Conservation (phyloP, 208 protist species). For the Vickermania spadyakhi region DNA sequence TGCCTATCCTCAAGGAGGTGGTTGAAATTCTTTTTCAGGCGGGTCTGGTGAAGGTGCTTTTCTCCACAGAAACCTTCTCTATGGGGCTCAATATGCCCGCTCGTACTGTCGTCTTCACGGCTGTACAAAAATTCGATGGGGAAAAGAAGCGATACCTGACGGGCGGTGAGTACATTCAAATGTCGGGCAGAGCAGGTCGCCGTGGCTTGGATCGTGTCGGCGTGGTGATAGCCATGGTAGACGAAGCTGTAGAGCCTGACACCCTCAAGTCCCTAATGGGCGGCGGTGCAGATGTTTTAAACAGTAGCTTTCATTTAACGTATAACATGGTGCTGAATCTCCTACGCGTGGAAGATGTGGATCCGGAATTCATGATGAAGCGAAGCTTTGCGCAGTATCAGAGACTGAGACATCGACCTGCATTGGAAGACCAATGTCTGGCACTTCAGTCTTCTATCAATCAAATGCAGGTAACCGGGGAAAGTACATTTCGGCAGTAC, state of each 20-base stretch:
- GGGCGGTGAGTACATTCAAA: slow-evolving; percentile 99
- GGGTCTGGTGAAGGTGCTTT: slow-evolving; percentile 97
- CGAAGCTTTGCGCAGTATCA: slow-evolving; percentile 98
- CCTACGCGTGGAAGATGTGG: slow-evolving; percentile 96
- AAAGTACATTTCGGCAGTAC: slow-evolving; percentile 84
- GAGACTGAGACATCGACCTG: slow-evolving; percentile 79
- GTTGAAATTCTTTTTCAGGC: slow-evolving; percentile 99
- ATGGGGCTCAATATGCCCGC: slow-evolving; percentile 99
- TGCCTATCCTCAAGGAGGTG: slow-evolving; percentile 99
- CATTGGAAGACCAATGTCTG: slow-evolving; percentile 52
- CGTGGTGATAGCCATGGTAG: slow-evolving; percentile 98
- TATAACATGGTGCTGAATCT: slow-evolving; percentile 99
- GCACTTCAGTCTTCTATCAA: slow-evolving; percentile 54
- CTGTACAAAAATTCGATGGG: slow-evolving; percentile 99
- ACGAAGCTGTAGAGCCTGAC: slow-evolving; percentile 95
- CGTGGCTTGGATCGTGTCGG: slow-evolving; percentile 98
- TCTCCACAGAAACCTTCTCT: slow-evolving; percentile 99
- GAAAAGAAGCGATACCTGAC: slow-evolving; percentile 91
- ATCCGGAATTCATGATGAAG: slow-evolving; percentile 96
- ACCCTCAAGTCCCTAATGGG: slow-evolving; percentile 91
- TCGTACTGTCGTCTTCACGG: slow-evolving; percentile 98
- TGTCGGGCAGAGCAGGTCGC: slow-evolving; percentile 99
- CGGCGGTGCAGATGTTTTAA: slow-evolving; percentile 91
- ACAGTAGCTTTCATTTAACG: slow-evolving; percentile 96
- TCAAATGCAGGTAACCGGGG: slow-evolving; percentile 52